Evolutionary conservation across 2,329 filamentous ascomycete genomes (phyloP).

Genomic region (Hypoxylon sp.): DNA sequence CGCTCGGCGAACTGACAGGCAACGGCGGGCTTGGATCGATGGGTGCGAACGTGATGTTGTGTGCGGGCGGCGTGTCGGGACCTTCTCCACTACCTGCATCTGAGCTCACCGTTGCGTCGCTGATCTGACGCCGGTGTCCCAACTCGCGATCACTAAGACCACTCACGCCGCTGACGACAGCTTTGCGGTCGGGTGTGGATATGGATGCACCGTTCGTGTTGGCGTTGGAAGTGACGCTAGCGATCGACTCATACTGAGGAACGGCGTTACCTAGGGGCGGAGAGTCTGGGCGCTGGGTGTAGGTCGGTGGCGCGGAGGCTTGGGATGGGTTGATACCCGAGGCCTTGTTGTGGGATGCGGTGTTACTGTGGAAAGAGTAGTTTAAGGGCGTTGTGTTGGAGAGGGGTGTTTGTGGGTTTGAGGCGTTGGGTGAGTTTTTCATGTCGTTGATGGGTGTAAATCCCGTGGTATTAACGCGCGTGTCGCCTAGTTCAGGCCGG

Average conservation of each 20-base stretch:
- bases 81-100: constrained; percentile 19
- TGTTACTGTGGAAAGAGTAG: constrained; percentile 50
- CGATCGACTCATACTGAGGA: constrained; percentile 19
- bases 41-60: not conserved
- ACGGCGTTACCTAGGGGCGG: constrained; percentile 44
- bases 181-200: constrained; percentile 35
- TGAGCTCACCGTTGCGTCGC: constrained; percentile 60
- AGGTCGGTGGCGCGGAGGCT: constrained; percentile 13
- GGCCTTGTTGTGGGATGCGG: constrained; percentile 53
- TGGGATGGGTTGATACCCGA: constrained; percentile 50
- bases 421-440: constrained; percentile 54
- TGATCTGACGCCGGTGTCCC: constrained; percentile 60
- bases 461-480: constrained; percentile 55
- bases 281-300: constrained; percentile 47
- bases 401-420: constrained; percentile 41
- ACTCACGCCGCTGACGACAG: constrained; percentile 59
- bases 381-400: constrained; percentile 49
- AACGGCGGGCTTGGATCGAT: constrained; percentile 30
- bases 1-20: constrained; percentile 44
- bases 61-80: not conserved
- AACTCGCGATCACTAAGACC: constrained; percentile 59
- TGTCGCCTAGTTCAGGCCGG: constrained; percentile 59
- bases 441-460: constrained; percentile 56
- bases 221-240: constrained; percentile 5
- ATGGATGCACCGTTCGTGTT: not conserved